Evolutionary conservation across 768 basidiomycete genomes (phyloP).

Genomic region (Boletus sp.): DNA sequence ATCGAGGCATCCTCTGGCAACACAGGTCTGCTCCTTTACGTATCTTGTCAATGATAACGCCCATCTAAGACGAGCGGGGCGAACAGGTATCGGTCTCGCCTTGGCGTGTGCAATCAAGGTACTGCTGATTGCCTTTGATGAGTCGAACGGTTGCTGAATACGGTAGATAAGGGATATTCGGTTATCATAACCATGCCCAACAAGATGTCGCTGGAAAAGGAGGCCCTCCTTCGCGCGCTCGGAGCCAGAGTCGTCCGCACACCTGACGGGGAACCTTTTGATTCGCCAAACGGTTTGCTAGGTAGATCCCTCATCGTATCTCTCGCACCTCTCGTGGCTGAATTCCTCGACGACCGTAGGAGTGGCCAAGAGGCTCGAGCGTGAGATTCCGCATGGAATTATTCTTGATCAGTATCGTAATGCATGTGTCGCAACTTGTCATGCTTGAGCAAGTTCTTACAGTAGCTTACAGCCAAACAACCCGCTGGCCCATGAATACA

Average conservation of each 20-base stretch:
- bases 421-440: constrained; percentile 38
- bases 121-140: constrained; percentile 13
- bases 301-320: constrained; percentile 53
- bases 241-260: constrained; percentile 96
- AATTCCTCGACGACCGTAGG: constrained; percentile 88
- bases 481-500: constrained; percentile 85
- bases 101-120: constrained; percentile 95
- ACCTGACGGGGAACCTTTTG: constrained; percentile 85
- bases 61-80: neutral
- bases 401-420: constrained; percentile 93
- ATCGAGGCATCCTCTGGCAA: constrained; percentile 97
- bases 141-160: constrained; percentile 63
- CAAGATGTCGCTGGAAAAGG: constrained; percentile 97
- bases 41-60: neutral
- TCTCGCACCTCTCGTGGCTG: constrained; percentile 63
- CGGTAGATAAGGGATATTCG: constrained; percentile 85
- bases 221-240: constrained; percentile 84
- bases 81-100: constrained; percentile 85
- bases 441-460: neutral
- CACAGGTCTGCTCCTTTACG: constrained; percentile 60
- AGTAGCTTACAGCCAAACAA: constrained; percentile 61
- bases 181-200: constrained; percentile 89
- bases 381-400: constrained; percentile 78
- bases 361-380: constrained; percentile 74
- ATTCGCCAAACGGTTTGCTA: constrained; percentile 89